Base-by-base conservation (phyloP, 108 stramenopile species). In the Pseudonitzschia multiseries region DNA sequence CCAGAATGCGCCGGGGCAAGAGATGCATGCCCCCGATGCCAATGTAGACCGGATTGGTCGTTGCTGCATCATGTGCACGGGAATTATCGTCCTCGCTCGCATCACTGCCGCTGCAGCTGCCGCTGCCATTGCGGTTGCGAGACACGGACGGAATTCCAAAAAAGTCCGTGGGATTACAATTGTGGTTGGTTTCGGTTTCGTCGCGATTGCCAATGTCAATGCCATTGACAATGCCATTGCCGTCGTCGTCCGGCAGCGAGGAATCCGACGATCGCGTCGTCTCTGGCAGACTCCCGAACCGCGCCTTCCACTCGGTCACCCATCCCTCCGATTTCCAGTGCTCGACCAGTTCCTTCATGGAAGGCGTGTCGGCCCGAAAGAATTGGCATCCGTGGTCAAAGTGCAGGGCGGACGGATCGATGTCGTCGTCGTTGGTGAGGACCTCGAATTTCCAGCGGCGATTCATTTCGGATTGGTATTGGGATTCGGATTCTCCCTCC, bases 301-400 rank as follows among this genome's bases (percentile, higher is more conserved):
- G 71, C 40, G 84, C 88, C 24, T 85, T 69, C 88, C 88, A 89
- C 41, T 79, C 72, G 31, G 24, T 42, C 17, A 78, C 85, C 70
- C 76, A 62, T 20, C 68, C 71, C 21, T 68, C 63, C 13, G 65
- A 43, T 4, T 74, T 48, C 87, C 87, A 88, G 2, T 43, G 40
- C 27, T 71, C 18, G 2, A 86, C 68, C 9, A 81, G 42, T 0
- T 63, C 17, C 46, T 43, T n/a, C 57, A 86, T 82, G 50, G 60
- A 14, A 8, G 57, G 36, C 9, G 87, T 80, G 70, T 88, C 87
- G 5, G 84, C 87, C 27, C 87, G 77, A 63, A 88, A 88, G 74
- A 88, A 88, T 68, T 79, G 87, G 73, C 87, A 88, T 36, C 87
- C 87, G 59, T 88, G 87, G 72, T 88, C 87, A 46, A 73, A 88